Conservation (phyloP, 2,329 filamentous ascomycete species). For the Fusarium sp. region DNA sequence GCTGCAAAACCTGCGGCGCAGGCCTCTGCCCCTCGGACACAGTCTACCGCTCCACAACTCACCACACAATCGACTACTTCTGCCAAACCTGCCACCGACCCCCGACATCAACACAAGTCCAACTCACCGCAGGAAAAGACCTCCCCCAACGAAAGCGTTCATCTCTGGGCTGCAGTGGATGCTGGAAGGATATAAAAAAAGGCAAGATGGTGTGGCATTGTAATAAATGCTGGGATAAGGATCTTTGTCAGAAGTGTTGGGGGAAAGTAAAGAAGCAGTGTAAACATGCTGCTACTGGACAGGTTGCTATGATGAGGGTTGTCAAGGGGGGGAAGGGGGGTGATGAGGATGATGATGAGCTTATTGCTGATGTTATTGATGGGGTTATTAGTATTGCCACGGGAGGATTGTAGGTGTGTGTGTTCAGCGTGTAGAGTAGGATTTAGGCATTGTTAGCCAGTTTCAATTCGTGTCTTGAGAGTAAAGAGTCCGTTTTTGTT, state of each 20-base stretch:
- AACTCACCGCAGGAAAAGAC: not conserved
- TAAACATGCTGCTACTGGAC: conserved; percentile 22
- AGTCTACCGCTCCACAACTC: not conserved
- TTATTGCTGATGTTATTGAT: conserved; percentile 3
- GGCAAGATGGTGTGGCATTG: conserved; percentile 32
- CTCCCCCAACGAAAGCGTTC: conserved; percentile 6
- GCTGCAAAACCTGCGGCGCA: conserved; percentile 4
- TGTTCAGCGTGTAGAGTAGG: not conserved
- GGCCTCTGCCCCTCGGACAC: conserved; percentile 1
- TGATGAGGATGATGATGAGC: not conserved
- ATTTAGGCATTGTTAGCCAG: not conserved
- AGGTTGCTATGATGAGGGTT: conserved; percentile 28
- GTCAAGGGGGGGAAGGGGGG: not conserved
- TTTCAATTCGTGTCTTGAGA: not conserved
- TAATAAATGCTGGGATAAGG: conserved; percentile 29
- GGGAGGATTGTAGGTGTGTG: not conserved
- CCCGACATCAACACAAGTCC: not conserved
- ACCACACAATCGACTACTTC: not conserved
- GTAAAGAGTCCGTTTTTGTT: not conserved
- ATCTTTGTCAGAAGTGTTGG: conserved; percentile 32
- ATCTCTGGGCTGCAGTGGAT: conserved; percentile 9
- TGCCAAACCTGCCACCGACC: not conserved
- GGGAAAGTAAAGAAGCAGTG: conserved; percentile 23
- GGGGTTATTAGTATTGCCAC: not conserved
- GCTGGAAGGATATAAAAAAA: conserved; percentile 21